Percentiles rank a stretch among this genome's conserved stretches.
These are phyloP conservation scores for Syncephalastrum sp. DNA, from an alignment of 371 early-diverging fungal species.

Conservation along the genomic window DNA sequence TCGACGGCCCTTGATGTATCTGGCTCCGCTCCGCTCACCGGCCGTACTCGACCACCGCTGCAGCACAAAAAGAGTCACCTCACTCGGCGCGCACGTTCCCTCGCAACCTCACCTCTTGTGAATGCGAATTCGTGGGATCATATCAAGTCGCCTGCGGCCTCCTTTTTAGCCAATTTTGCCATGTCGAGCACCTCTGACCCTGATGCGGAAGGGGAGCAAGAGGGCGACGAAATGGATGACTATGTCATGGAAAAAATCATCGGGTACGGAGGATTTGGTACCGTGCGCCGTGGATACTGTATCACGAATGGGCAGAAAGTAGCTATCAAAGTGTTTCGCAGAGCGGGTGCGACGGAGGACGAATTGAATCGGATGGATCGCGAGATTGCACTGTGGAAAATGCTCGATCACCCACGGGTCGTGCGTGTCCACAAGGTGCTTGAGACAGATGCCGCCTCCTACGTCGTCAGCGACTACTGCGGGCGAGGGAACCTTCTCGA, in stretches of 20 bases:
- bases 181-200: neutral
- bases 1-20: conserved; percentile 1
- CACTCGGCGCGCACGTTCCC: conserved; percentile 1
- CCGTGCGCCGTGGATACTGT: conserved; percentile 59
- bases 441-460: conserved; percentile 62
- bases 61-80: neutral
- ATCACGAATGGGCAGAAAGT: conserved; percentile 35
- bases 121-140: conserved; percentile 38
- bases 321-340: conserved; percentile 60
- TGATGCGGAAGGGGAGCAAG: conserved; percentile 26
- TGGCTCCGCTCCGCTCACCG: neutral
- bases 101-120: conserved; percentile 3
- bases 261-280: conserved; percentile 69
- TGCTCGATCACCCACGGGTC: conserved; percentile 70
- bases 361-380: conserved; percentile 34
- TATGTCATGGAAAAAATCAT: conserved; percentile 61
- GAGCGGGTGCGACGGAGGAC: conserved; percentile 14
- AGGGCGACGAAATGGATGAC: conserved; percentile 69
- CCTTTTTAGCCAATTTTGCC: conserved; percentile 56
- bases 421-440: conserved; percentile 62
- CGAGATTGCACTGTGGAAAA: conserved; percentile 74
- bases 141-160: conserved; percentile 56
- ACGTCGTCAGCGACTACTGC: conserved; percentile 71
- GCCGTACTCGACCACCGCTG: neutral
- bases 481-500: conserved; percentile 55